Base-by-base conservation (phyloP, 129 eudicot species). In the Arctium minus region DNA sequence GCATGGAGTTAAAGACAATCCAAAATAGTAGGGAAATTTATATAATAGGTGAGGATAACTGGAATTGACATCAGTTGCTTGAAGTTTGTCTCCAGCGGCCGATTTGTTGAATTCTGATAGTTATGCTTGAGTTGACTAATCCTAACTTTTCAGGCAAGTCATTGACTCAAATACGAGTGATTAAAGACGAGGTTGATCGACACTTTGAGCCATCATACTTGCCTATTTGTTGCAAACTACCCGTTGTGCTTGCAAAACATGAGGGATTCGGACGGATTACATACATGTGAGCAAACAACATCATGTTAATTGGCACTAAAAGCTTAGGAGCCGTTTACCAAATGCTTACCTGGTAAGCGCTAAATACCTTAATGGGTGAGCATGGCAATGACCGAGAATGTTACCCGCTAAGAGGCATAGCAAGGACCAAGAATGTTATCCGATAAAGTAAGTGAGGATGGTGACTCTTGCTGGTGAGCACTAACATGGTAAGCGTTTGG, bases 131-230 rank as follows among this genome's bases (percentile, higher is more conserved):
- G 27, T 76, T 76, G 69, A 48, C 40, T 75, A 75, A 48, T 32
- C 30, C n/a, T n/a, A 75, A 76, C 33, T 76, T 76, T 76, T 56
- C 69, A 76, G 62, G 73, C 37, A 38, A 78, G 38, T 64, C 8
- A 65, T 12, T 29, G 65, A 39, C 29, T 79, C 75, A 79, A 79
- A 53, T 48, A 36, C 53, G 10, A 60, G 48, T 60, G 68, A 60
- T 60, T 60, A 13, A 60, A 60, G 68, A 29, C 4, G 68, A 15
- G 22, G 29, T 17, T 33, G 27, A 60, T 17, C 8, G 8, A n/a
- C 68, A 0, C 29, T 3, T 60, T 60, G 5, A 60, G 27, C 13
- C 36, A 31, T 72, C 13, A 32, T 33, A 33, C 36, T 0, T 33
- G 36, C 36, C 36, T 33, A 33, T 33, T 33, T 33, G 36, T 33